Conservation (phyloP, 768 basidiomycete genomes). For the Naganishia antarctica region DNA sequence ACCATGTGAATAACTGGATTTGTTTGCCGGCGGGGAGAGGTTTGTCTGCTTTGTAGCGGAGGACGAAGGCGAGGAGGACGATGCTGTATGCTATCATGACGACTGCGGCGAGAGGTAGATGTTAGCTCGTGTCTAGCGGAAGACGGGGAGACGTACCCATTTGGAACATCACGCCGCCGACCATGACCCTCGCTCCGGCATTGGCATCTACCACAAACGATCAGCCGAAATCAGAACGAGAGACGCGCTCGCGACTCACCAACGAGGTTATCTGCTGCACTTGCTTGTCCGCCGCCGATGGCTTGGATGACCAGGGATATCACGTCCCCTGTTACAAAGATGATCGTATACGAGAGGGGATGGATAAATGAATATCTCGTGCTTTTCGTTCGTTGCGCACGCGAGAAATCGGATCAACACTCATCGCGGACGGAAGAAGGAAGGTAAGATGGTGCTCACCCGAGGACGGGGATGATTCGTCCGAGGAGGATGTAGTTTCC, state of each 20-base stretch:
- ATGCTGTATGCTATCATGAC: constrained; percentile 53
- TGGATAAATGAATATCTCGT: constrained; percentile 33
- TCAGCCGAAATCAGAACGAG: no score
- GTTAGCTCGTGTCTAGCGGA: not conserved
- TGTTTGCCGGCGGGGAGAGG: constrained; percentile 30
- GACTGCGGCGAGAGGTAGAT: no score
- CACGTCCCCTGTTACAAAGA: constrained; percentile 53
- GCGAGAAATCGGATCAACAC: no score
- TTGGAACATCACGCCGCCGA: constrained; percentile 60
- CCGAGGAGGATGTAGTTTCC: constrained; percentile 62
- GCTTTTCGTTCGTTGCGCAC: no score
- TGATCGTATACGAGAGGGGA: constrained; percentile 36
- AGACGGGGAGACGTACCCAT: constrained; percentile 46
- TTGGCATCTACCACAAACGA: constrained; percentile 32
- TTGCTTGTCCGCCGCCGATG: constrained; percentile 60
- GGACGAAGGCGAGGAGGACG: constrained; percentile 54
- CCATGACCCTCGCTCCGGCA: constrained; percentile 58
- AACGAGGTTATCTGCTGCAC: constrained; percentile 43
- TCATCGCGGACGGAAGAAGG: no score
- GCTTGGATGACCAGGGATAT: constrained; percentile 63
- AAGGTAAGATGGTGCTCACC: no score
- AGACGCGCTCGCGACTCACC: no score
- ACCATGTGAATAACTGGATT: constrained; percentile 30
- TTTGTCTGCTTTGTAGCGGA: constrained; percentile 47
- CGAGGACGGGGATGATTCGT: constrained; percentile 21